phyloP scores from a whole-genome alignment of 2,329 filamentous ascomycete species.

The Penicillium hordei region DNA sequence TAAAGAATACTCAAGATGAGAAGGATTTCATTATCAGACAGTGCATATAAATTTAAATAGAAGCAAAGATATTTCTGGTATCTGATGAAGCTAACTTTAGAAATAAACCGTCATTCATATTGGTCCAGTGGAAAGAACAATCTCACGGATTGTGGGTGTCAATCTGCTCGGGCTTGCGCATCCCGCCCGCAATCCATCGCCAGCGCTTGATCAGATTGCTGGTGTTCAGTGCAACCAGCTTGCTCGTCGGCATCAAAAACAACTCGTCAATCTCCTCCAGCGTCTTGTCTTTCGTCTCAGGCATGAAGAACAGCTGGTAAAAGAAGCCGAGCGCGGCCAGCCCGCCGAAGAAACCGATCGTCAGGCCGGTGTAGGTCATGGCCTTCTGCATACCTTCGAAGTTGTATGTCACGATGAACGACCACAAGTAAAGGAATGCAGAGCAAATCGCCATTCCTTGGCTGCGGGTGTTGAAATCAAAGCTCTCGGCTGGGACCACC shows the following conservation, averaged over 20 bases:
- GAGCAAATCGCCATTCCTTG: slow-evolving; percentile 69
- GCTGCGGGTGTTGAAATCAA: slow-evolving; percentile 41
- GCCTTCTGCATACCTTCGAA: slow-evolving; percentile 65
- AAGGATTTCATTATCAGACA: not conserved
- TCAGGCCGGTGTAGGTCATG: slow-evolving; percentile 61
- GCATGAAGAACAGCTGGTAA: slow-evolving; percentile 70
- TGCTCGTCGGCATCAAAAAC: slow-evolving; percentile 1
- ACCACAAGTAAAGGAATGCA: slow-evolving; percentile 63
- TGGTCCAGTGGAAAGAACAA: not conserved
- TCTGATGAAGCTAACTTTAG: not conserved
- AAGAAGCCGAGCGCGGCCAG: slow-evolving; percentile 66
- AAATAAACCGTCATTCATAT: not conserved
- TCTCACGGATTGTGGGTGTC: not conserved
- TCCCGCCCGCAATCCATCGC: not conserved
- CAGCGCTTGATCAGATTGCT: not conserved
- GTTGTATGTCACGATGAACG: slow-evolving; percentile 70
- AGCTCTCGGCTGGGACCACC: slow-evolving; percentile 33
- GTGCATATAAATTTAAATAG: not conserved
- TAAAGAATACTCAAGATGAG: not conserved
- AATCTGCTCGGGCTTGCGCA: not conserved
- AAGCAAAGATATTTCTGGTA: not conserved
- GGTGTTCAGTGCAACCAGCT: not conserved
- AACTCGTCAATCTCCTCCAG: slow-evolving; percentile 11
- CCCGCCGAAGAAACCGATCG: slow-evolving; percentile 67
- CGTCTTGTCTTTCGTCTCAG: slow-evolving; percentile 63